Conservation (phyloP, 805 yeast genomes). For the Suhomyces xylopsoci region DNA sequence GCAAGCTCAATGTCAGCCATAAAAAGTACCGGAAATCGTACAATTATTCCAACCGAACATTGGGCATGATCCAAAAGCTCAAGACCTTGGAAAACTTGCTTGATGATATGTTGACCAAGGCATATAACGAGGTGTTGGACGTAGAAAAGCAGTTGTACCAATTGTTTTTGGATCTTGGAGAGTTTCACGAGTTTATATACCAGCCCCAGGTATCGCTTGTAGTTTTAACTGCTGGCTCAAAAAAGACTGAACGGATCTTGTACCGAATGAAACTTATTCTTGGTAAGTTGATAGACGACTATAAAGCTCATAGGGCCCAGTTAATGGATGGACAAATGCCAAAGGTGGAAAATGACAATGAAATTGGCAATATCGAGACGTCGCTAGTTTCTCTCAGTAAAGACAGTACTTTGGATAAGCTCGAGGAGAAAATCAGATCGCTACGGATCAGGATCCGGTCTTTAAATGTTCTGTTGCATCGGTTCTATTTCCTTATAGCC, state of each 20-base stretch:
- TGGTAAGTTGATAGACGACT: slow-evolving; percentile 12
- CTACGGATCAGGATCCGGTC: slow-evolving; percentile 36
- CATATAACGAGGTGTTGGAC: slow-evolving; percentile 46
- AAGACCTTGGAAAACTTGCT: slow-evolving; percentile 64
- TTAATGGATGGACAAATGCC: not conserved
- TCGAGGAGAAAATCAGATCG: slow-evolving; percentile 24
- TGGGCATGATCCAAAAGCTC: slow-evolving; percentile 25
- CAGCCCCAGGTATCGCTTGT: slow-evolving; percentile 50
- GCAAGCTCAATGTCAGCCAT: slow-evolving; percentile 24
- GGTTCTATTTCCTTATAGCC: slow-evolving; percentile 74
- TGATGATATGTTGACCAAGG: slow-evolving; percentile 56
- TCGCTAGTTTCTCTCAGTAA: not conserved
- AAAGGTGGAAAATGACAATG: slow-evolving; percentile 15
- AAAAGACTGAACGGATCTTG: slow-evolving; percentile 24
- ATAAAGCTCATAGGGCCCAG: slow-evolving; percentile 22
- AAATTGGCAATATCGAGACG: slow-evolving; percentile 13
- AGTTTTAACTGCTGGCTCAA: slow-evolving; percentile 42
- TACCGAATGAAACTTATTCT: slow-evolving; percentile 19
- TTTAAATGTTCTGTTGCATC: slow-evolving; percentile 65
- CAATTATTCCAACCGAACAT: slow-evolving; percentile 12
- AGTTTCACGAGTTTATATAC: slow-evolving; percentile 57
- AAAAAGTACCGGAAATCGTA: slow-evolving; percentile 21
- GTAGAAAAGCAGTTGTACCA: slow-evolving; percentile 48
- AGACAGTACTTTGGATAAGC: slow-evolving; percentile 9
- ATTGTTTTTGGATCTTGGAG: slow-evolving; percentile 59